These are phyloP conservation scores for Begonia fuchsioides DNA, from an alignment of 306 rosid species.

Conservation along the genomic window DNA sequence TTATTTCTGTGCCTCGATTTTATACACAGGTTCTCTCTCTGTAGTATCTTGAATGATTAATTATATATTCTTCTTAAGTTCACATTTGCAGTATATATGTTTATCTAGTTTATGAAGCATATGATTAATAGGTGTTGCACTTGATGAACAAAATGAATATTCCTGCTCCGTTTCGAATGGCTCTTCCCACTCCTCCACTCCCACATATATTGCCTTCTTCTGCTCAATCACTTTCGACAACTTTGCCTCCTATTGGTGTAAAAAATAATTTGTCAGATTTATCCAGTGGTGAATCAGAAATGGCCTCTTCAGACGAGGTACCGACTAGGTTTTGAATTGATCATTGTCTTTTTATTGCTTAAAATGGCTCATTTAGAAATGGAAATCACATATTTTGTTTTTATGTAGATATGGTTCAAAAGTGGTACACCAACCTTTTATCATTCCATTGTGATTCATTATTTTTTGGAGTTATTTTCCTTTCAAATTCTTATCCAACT, in stretches of 20 bases:
- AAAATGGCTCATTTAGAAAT: too few relatives aligned
- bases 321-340: slow-evolving; percentile 1
- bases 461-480: too few relatives aligned
- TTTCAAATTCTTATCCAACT: too few relatives aligned
- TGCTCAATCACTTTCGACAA: slow-evolving; percentile 20
- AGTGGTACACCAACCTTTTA: too few relatives aligned
- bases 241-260: slow-evolving; percentile 25
- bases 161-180: slow-evolving; percentile 94
- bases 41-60: slow-evolving; percentile 5
- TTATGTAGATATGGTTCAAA: too few relatives aligned
- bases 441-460: too few relatives aligned
- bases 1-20: slow-evolving; percentile 90
- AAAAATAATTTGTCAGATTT: slow-evolving; percentile 31
- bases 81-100: too few relatives aligned
- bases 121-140: slow-evolving; percentile 58
- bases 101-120: neutral
- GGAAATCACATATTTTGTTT: too few relatives aligned
- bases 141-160: slow-evolving; percentile 97
- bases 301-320: slow-evolving; percentile 98
- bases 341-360: too few relatives aligned
- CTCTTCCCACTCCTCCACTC: slow-evolving; percentile 88
- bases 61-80: neutral
- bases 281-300: slow-evolving; percentile 82
- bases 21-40: slow-evolving; percentile 62
- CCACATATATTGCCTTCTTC: slow-evolving; percentile 59